Conservation (phyloP, 177 flowering plant species). For the Viscum album region DNA sequence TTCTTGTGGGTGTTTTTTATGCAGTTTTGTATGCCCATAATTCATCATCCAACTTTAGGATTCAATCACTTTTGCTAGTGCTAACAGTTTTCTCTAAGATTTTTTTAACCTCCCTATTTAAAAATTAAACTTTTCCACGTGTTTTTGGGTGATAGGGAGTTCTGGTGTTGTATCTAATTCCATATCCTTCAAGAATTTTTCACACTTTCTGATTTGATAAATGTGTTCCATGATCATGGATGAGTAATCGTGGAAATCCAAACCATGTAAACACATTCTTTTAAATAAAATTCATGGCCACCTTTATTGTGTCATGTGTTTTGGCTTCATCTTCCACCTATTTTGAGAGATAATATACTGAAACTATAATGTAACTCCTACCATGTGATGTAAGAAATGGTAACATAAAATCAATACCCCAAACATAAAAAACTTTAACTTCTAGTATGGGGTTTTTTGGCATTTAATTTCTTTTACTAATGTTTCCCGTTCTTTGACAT, state of each 20-base stretch:
- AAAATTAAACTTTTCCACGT: neutral
- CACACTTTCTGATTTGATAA: neutral
- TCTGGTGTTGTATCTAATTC: neutral
- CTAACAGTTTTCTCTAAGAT: neutral
- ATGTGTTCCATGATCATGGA: neutral
- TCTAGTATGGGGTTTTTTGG: neutral
- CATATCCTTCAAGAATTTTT: neutral
- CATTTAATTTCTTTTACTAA: neutral
- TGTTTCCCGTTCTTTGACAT: neutral
- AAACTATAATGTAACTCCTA: neutral
- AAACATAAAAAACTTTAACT: neutral
- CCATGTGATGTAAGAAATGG: neutral
- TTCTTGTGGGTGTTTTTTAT: neutral
- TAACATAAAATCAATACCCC: neutral
- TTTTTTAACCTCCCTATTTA: neutral
- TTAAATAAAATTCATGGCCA: neutral
- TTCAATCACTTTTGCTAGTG: neutral
- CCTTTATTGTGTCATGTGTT: neutral
- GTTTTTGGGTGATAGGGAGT: neutral
- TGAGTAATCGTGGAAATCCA: neutral
- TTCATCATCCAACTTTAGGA: neutral
- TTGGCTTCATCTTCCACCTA: too few relatives aligned
- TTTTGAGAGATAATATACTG: too few relatives aligned
- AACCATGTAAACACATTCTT: neutral
- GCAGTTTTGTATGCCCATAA: neutral